Percentiles rank a stretch among this genome's conserved stretches.
phyloP scores from a whole-genome alignment of 345 rosid species.

The Aethionema arabicum region DNA sequence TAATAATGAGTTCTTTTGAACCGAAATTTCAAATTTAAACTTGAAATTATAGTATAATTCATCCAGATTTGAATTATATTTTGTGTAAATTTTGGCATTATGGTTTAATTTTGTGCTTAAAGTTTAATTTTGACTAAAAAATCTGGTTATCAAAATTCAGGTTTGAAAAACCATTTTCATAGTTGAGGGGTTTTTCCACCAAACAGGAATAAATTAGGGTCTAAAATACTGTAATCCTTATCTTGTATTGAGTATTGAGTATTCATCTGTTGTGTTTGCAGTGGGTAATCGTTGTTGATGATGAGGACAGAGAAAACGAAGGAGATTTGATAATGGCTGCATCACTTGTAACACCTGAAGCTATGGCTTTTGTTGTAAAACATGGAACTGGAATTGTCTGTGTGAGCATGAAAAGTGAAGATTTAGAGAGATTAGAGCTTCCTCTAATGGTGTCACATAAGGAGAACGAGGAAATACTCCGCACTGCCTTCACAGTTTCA shows the following conservation, averaged over 20 bases:
- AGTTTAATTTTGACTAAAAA: no score
- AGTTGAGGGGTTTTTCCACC: no score
- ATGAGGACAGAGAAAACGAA: conserved; percentile 93
- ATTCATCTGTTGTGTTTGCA: conserved; percentile 20
- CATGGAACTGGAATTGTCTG: conserved; percentile 92
- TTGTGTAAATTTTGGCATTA: no score
- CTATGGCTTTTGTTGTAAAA: conserved; percentile 88
- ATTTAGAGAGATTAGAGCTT: conserved; percentile 79
- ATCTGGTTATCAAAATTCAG: no score
- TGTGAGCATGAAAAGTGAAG: conserved; percentile 80
- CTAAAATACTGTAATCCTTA: no score
- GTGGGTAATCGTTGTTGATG: conserved; percentile 88
- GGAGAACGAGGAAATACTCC: conserved; percentile 80
- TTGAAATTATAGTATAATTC: no score
- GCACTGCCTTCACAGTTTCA: conserved; percentile 84
- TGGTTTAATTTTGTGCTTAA: no score
- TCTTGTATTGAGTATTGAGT: not conserved
- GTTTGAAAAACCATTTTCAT: no score
- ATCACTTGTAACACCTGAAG: conserved; percentile 68
- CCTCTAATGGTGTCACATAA: conserved; percentile 80
- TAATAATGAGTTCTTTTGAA: no score
- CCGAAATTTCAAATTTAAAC: no score
- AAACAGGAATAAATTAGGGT: no score
- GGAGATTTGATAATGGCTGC: conserved; percentile 96
- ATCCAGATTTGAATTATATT: no score